A percentile compares a stretch with the other conserved stretches of the same genome.
Conservation (phyloP, 768 basidiomycete species). For the Artomyces pyxidatus region DNA sequence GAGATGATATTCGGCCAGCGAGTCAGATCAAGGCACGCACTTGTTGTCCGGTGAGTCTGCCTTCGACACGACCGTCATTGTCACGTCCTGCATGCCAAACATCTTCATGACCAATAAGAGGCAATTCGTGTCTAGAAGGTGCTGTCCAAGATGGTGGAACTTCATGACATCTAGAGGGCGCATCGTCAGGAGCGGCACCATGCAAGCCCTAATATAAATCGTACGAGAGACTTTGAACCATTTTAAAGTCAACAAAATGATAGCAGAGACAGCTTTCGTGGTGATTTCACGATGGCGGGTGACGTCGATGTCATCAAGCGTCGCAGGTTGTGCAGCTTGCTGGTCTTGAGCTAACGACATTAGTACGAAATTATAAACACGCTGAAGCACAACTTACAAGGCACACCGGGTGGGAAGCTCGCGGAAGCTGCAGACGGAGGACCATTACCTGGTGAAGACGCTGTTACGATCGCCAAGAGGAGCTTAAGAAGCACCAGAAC, state of each 20-base stretch:
- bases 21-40: slow-evolving; percentile 31
- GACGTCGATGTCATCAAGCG: slow-evolving; percentile 87
- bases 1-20: slow-evolving; percentile 1
- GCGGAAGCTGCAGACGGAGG: slow-evolving; percentile 64
- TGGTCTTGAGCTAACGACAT: slow-evolving; percentile 41
- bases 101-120: slow-evolving; percentile 90
- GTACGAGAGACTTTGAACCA: slow-evolving; percentile 99
- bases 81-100: slow-evolving; percentile 94
- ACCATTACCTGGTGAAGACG: slow-evolving; percentile 52
- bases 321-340: slow-evolving; percentile 56
- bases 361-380: not conserved
- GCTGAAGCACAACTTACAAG: slow-evolving; percentile 43
- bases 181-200: not conserved
- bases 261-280: slow-evolving; percentile 94
- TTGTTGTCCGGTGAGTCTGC: slow-evolving; percentile 85
- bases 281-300: slow-evolving; percentile 95
- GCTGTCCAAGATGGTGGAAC: slow-evolving; percentile 95
- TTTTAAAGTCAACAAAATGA: slow-evolving; percentile 80
- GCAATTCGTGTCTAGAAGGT: slow-evolving; percentile 92
- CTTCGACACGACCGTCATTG: slow-evolving; percentile 74
- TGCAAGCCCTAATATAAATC: slow-evolving; percentile 20
- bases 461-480: slow-evolving; percentile 87
- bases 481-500: slow-evolving; percentile 91
- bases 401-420: slow-evolving; percentile 63
- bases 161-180: slow-evolving; percentile 86